Evolutionary conservation across 2,329 filamentous ascomycete genomes (phyloP).

Genomic region (Aspergillus hiratsukae): DNA sequence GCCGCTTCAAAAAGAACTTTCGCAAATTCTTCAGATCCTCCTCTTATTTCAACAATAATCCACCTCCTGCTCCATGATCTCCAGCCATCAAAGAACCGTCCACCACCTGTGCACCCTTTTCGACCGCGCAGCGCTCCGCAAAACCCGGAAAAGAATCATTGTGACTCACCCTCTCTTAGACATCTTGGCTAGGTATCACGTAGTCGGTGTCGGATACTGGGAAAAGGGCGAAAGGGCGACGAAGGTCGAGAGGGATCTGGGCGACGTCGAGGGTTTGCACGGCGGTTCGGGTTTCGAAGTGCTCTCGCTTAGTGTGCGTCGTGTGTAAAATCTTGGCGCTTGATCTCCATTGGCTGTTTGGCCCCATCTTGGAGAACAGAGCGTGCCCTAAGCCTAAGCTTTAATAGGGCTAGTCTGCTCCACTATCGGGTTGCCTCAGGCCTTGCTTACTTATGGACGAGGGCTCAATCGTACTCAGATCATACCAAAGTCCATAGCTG

Average conservation of each 20-base stretch:
- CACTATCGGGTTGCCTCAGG: too few species aligned
- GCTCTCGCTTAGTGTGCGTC: conserved; percentile 44
- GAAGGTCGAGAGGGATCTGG: conserved; percentile 23
- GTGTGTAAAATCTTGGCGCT: conserved; percentile 41
- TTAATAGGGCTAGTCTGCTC: not conserved
- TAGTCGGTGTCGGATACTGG: conserved; percentile 35
- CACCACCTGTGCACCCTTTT: not conserved
- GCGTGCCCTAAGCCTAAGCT: conserved; percentile 38
- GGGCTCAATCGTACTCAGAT: too few species aligned
- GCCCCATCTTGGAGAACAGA: conserved; percentile 5
- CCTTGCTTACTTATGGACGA: too few species aligned
- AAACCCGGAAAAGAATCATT: conserved; percentile 11
- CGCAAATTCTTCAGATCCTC: not conserved
- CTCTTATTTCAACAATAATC: not conserved
- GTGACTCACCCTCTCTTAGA: conserved; percentile 48
- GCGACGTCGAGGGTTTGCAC: conserved; percentile 24
- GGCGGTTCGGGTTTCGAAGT: conserved; percentile 27
- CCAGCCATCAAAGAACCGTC: not conserved
- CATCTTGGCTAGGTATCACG: conserved; percentile 45
- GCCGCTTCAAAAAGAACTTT: not conserved
- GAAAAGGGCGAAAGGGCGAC: conserved; percentile 28
- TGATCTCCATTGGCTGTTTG: conserved; percentile 20
- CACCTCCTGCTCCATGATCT: not conserved
- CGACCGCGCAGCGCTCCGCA: conserved; percentile 9
- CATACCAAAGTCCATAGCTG: too few species aligned